These are phyloP conservation scores for Fusarium robinianum DNA, from an alignment of 2,329 filamentous ascomycete genomes.

Conservation along the genomic window DNA sequence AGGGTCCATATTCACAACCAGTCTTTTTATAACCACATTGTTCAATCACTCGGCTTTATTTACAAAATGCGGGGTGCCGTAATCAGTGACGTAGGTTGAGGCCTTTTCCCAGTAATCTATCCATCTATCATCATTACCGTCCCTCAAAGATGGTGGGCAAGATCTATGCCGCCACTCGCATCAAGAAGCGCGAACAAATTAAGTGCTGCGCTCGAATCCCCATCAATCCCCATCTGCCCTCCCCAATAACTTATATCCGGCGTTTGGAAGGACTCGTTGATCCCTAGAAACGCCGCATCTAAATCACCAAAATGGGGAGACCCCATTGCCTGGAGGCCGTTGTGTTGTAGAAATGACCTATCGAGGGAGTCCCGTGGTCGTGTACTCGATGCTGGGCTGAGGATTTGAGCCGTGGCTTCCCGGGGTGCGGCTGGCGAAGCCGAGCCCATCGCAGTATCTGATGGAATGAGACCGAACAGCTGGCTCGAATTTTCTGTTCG, in stretches of 20 bases:
- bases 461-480: conserved; percentile 55
- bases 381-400: conserved; percentile 21
- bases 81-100: too few species aligned
- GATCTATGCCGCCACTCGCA: conserved; percentile 56
- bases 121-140: conserved; percentile 1
- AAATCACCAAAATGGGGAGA: conserved; percentile 44
- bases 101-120: not conserved
- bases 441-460: conserved; percentile 10
- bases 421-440: conserved; percentile 13
- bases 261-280: conserved; percentile 46
- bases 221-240: conserved; percentile 44
- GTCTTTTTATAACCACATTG: too few species aligned
- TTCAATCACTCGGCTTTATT: too few species aligned
- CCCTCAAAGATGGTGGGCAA: conserved; percentile 47
- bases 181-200: conserved; percentile 59
- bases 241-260: conserved; percentile 49
- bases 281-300: conserved; percentile 45
- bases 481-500: conserved; percentile 57
- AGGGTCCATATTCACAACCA: too few species aligned
- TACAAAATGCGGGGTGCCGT: not conserved
- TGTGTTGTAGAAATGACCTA: conserved; percentile 36
- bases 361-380: conserved; percentile 35
- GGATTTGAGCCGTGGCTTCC: conserved; percentile 13
- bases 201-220: conserved; percentile 50
- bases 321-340: conserved; percentile 32